These are phyloP conservation scores for Oryza glumipatula DNA, from an alignment of 176 grass and related monocot species.

Conservation along the genomic window DNA sequence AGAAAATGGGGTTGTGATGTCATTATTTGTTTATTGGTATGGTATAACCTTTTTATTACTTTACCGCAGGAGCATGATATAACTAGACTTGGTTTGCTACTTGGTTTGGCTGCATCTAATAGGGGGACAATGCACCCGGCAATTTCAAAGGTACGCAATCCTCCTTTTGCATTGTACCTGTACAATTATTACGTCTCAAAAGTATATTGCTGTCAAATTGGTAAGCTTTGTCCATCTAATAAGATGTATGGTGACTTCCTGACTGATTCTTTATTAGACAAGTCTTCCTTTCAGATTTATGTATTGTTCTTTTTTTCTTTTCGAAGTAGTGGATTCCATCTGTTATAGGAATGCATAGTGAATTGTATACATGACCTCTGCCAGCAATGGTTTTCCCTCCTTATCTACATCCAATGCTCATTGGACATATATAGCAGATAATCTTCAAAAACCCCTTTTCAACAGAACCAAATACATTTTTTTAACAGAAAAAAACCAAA, in stretches of 20 bases:
- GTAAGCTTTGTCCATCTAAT: not conserved
- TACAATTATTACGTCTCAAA: constrained; percentile 1
- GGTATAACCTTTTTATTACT: constrained; percentile 19
- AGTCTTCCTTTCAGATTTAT: not conserved
- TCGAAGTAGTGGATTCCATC: constrained; percentile 8
- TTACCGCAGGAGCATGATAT: constrained; percentile 86
- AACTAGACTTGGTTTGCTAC: constrained; percentile 85
- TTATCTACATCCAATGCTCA: not conserved
- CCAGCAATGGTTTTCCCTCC: not conserved
- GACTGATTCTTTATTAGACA: not conserved
- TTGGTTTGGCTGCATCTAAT: constrained; percentile 89
- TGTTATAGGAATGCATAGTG: not conserved
- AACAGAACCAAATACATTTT: not conserved
- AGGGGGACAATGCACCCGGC: constrained; percentile 91
- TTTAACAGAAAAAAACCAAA: too few relatives aligned
- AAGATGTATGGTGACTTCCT: not conserved
- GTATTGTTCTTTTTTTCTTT: not conserved
- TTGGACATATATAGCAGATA: constrained; percentile 7
- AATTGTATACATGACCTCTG: not conserved
- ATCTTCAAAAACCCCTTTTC: not conserved
- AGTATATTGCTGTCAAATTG: not conserved
- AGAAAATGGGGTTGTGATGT: not conserved
- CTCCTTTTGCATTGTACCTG: constrained; percentile 16
- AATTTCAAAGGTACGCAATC: constrained; percentile 75
- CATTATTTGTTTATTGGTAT: constrained; percentile 38